phyloP scores from a whole-genome alignment of 257 asterid genomes.

The Jacaranda copaia region DNA sequence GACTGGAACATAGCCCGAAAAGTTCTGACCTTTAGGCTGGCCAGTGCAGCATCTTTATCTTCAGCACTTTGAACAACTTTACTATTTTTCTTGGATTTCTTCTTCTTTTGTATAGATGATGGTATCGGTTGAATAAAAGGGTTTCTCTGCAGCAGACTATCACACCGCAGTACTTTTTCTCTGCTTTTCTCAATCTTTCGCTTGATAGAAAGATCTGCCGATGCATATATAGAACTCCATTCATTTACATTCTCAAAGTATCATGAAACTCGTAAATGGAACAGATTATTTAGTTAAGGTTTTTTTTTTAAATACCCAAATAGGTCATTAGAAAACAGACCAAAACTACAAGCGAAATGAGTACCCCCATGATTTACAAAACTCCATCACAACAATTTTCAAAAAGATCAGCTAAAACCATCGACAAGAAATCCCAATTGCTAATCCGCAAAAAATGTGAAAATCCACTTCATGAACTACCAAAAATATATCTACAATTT shows the following conservation, averaged over 20 bases:
- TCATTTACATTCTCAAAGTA: constrained; percentile 11
- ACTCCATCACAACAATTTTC: not conserved
- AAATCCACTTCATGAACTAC: not conserved
- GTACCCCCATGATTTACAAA: not conserved
- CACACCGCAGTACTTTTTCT: constrained; percentile 74
- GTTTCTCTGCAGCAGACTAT: constrained; percentile 81
- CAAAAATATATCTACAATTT: not conserved
- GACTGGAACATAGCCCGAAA: not conserved
- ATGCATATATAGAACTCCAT: constrained; percentile 2
- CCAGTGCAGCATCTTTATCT: constrained; percentile 44
- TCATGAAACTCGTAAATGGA: constrained; percentile 11
- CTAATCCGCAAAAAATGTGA: not conserved
- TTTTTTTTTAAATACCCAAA: not conserved
- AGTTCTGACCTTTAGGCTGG: constrained; percentile 51
- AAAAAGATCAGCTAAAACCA: not conserved
- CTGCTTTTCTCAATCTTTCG: constrained; percentile 88
- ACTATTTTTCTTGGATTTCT: constrained; percentile 58
- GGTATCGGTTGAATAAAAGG: constrained; percentile 80
- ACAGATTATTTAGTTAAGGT: not conserved
- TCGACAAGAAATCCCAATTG: not conserved
- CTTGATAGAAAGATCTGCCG: constrained; percentile 78
- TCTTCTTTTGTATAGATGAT: constrained; percentile 72
- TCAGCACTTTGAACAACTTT: constrained; percentile 46
- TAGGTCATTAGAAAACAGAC: not conserved
- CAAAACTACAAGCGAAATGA: not conserved